Evolutionary conservation across 1,284 basidiomycete species (phyloP), one percentile per base, ranked within the genome.

Genomic region (Sanghuangporus sanghuang): DNA sequence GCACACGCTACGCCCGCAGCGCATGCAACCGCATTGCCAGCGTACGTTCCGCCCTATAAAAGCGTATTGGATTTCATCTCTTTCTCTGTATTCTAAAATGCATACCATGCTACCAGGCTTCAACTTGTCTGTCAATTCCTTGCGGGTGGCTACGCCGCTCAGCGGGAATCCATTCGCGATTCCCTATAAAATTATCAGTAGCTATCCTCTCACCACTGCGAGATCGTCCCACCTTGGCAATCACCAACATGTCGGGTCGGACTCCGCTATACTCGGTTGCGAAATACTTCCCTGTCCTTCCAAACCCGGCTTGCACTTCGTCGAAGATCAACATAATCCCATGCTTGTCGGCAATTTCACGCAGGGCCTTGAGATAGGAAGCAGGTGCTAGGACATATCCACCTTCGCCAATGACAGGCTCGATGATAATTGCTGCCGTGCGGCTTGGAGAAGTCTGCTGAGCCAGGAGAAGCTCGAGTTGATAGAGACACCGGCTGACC

Each of bases 161-260:
- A 98, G 79, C 1, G 96, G 96, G 84, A 96, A 97, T 12, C 95
- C 95, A 72, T 96, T 96, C 40, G 94, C 95, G 21, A 98, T 80
- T 16, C 95, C 95, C 85, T 89, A 66, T 16, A 36, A 7, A 16
- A 9, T 23, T 46, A 6, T 50, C 18, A 21, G 44, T 12, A 39
- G n/a, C 27, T 23, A 32, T 46, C 57, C 16, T 27, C 59, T n/a
- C 32, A 40, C 48, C 8, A 5, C n/a, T 50, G 35, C 46, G 48
- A 21, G 48, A 18, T 14, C 1, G 59, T 57, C 71, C 36, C 59
- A 85, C 87, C 80, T 98, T 98, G 52, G 96, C 96, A 67, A 95
- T 89, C 59, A 90, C 78, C 77, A 98, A 78, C 66, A 98, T 87
- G 73, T 98, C 95, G 6, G 96, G 95, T 63, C 82, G 80, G 59